Conservation (phyloP, 805 yeast species). For the Candida broadrunensis region DNA sequence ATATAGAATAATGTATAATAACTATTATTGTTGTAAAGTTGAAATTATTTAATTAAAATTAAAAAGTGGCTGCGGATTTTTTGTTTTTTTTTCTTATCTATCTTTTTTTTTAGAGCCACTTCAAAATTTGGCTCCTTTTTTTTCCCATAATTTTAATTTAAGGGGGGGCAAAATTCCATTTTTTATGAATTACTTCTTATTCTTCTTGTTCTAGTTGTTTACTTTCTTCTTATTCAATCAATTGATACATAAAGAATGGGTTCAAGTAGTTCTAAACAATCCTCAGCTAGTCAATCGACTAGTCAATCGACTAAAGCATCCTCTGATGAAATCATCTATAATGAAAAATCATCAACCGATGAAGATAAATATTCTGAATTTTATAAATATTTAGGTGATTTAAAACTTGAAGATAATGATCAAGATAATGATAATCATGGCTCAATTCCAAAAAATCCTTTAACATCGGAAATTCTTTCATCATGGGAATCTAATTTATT, state of each 20-base stretch:
- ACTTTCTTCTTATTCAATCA: no score
- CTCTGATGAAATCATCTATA: background rate
- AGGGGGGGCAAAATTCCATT: no score
- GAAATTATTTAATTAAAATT: no score
- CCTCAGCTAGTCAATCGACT: background rate
- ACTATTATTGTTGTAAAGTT: no score
- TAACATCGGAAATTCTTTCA: conserved; percentile 26
- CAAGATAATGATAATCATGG: background rate
- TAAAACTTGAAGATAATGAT: background rate
- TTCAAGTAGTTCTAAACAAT: background rate
- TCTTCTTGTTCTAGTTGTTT: no score
- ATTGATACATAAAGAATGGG: background rate
- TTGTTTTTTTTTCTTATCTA: no score
- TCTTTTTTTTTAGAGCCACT: no score
- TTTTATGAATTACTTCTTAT: no score
- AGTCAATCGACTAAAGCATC: background rate
- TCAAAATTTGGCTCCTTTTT: no score
- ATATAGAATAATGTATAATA: no score
- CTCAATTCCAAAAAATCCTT: conserved; percentile 16
- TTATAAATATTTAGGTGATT: background rate
- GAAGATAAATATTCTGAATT: background rate
- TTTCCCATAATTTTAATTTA: no score
- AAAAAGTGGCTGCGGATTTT: no score
- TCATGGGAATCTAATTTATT: conserved; percentile 47
- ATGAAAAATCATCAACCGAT: background rate